A percentile compares a stretch with the other conserved stretches of the same genome.
Evolutionary conservation across 1,284 basidiomycete species (phyloP).

Genomic region (Rhodotorula sp.): DNA sequence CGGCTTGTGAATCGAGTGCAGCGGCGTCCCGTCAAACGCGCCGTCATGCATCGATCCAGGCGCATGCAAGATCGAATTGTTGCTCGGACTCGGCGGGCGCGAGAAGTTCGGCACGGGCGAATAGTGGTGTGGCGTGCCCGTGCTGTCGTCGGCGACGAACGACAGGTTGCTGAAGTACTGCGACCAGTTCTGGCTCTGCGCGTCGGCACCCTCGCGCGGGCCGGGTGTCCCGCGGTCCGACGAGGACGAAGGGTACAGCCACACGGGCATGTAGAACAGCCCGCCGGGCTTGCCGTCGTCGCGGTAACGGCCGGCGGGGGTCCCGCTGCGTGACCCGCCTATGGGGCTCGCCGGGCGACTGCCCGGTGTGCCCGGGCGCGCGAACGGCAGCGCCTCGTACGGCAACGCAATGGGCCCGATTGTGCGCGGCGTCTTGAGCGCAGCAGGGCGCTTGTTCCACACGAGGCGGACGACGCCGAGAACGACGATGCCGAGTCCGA

Average conservation of each 20-base stretch:
- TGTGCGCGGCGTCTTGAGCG: constrained; percentile 24
- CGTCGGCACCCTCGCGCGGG: constrained; percentile 3
- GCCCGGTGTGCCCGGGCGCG: constrained; percentile 20
- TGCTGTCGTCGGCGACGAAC: constrained; percentile 29
- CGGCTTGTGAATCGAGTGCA: constrained; percentile 30
- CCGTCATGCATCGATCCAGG: constrained; percentile 40
- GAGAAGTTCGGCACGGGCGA: constrained; percentile 39
- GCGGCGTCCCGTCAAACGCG: constrained; percentile 37
- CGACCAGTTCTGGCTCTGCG: constrained; percentile 24
- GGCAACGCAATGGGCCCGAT: constrained; percentile 39
- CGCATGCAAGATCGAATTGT: constrained; percentile 42
- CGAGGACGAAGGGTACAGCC: constrained; percentile 28
- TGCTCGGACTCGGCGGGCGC: constrained; percentile 38
- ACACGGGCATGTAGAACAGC: constrained; percentile 42
- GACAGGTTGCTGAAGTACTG: constrained; percentile 38
- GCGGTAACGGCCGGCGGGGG: constrained; percentile 7
- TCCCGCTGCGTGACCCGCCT: background rate
- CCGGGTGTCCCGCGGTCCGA: constrained; percentile 4
- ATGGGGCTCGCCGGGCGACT: constrained; percentile 5
- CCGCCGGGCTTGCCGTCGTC: constrained; percentile 20
- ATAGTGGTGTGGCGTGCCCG: constrained; percentile 21
- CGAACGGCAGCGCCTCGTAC: constrained; percentile 28
- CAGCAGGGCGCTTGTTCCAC: constrained; percentile 48
- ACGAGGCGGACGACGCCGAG: constrained; percentile 65
- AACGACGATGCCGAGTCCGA: constrained; percentile 71